A percentile compares a stretch with the other conserved stretches of the same genome.
Evolutionary conservation across 371 early-diverging fungal genomes (phyloP).

Genomic region (Mucor mucedo): DNA sequence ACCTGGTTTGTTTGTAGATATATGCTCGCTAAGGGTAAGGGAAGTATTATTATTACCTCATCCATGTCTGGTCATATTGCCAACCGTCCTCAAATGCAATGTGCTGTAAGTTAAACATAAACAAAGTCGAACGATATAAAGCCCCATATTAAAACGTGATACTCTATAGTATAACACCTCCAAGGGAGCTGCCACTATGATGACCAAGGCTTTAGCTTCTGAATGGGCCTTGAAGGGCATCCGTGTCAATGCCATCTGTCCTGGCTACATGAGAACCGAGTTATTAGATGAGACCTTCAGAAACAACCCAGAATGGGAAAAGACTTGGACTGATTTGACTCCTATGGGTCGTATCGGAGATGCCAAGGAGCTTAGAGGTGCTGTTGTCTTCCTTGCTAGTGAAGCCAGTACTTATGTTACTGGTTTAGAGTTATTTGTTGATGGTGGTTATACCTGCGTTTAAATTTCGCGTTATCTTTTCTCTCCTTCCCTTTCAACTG

Average conservation of each 20-base stretch:
- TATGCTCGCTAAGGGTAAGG: conserved; percentile 49
- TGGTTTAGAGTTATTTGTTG: conserved; percentile 55
- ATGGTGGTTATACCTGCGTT: conserved; percentile 53
- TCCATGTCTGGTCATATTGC: conserved; percentile 52
- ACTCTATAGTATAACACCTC: conserved; percentile 55
- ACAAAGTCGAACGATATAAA: neutral
- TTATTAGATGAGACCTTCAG: conserved; percentile 44
- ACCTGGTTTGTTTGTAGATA: neutral
- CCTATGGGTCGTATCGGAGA: conserved; percentile 62
- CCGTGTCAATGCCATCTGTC: conserved; percentile 54
- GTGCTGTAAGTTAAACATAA: conserved; percentile 38
- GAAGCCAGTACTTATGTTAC: conserved; percentile 69
- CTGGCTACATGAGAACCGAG: conserved; percentile 55
- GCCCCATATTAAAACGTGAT: neutral
- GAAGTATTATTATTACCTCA: conserved; percentile 51
- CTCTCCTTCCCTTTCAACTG: neutral
- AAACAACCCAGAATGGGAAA: conserved; percentile 36
- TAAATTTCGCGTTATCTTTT: conserved; percentile 21
- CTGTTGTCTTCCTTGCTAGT: conserved; percentile 72
- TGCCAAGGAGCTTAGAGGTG: conserved; percentile 71
- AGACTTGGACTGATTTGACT: conserved; percentile 39
- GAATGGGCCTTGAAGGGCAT: conserved; percentile 55
- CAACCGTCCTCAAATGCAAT: conserved; percentile 53
- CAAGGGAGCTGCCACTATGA: conserved; percentile 69
- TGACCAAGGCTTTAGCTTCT: conserved; percentile 51